phyloP scores from a whole-genome alignment of 371 early-diverging fungal species.

The Syncephalis fuscata region DNA sequence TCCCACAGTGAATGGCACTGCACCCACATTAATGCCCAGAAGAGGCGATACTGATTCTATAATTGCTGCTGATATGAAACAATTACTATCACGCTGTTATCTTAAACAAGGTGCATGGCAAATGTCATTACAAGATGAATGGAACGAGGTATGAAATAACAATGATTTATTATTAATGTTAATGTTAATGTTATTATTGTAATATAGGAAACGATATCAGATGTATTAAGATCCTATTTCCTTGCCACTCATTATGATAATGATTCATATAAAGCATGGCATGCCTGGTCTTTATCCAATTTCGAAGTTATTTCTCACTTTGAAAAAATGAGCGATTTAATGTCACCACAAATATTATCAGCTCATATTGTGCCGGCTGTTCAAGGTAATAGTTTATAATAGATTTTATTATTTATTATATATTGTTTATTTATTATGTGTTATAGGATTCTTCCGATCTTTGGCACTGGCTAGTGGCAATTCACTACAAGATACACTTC shows the following conservation, averaged over 20 bases:
- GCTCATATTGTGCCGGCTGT: slow-evolving; percentile 19
- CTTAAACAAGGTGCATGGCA: slow-evolving; percentile 92
- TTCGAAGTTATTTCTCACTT: slow-evolving; percentile 73
- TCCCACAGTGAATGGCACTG: too few species aligned
- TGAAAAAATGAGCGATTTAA: slow-evolving; percentile 24
- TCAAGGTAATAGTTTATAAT: slow-evolving; percentile 7
- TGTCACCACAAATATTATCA: slow-evolving; percentile 2
- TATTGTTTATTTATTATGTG: neutral
- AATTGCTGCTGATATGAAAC: slow-evolving; percentile 12
- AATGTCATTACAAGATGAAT: slow-evolving; percentile 55
- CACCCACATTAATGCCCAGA: too few species aligned
- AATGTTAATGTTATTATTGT: neutral
- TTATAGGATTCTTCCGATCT: slow-evolving; percentile 79
- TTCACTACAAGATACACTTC: slow-evolving; percentile 90
- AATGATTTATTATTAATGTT: neutral
- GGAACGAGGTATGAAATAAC: slow-evolving; percentile 29
- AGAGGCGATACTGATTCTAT: slow-evolving; percentile 9
- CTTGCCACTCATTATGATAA: slow-evolving; percentile 84
- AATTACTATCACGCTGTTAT: slow-evolving; percentile 77
- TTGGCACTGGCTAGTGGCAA: slow-evolving; percentile 82
- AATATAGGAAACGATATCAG: slow-evolving; percentile 42
- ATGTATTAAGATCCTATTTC: slow-evolving; percentile 63
- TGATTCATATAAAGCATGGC: slow-evolving; percentile 98
- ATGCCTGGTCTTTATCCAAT: slow-evolving; percentile 92
- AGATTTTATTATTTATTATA: neutral